Conservation (phyloP, 257 asterid species). For the Solanum piurae region DNA sequence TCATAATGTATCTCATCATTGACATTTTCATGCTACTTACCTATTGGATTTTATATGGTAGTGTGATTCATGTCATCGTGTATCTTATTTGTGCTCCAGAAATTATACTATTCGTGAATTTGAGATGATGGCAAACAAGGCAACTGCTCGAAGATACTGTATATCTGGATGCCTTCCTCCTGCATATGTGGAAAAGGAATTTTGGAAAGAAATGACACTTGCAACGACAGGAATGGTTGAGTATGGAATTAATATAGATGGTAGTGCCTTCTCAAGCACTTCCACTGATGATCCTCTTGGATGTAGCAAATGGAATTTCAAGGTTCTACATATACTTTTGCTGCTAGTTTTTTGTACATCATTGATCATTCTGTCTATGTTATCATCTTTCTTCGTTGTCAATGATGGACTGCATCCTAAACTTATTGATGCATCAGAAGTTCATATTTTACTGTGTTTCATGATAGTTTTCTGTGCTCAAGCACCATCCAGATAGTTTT, state of each 20-base stretch:
- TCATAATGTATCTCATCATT: not conserved
- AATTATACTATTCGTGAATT: constrained; percentile 24
- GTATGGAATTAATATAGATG: constrained; percentile 32
- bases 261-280: constrained; percentile 35
- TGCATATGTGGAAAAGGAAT: constrained; percentile 24
- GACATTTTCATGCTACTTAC: not conserved
- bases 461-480: not conserved
- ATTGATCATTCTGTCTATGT: not conserved
- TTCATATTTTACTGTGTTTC: not conserved
- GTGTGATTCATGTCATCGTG: not conserved
- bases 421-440: not conserved
- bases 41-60: not conserved
- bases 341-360: not conserved
- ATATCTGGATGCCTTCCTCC: constrained; percentile 29
- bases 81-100: not conserved
- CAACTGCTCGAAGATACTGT: constrained; percentile 12
- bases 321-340: constrained; percentile 5
- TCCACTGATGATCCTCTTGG: constrained; percentile 26
- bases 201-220: constrained; percentile 22
- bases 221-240: constrained; percentile 24
- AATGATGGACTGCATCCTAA: not conserved
- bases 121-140: constrained; percentile 35
- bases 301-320: constrained; percentile 34
- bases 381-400: not conserved
- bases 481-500: not conserved